Base-by-base conservation (phyloP, 495 filamentous ascomycete species). In the Aspergillus mulundensis region DNA sequence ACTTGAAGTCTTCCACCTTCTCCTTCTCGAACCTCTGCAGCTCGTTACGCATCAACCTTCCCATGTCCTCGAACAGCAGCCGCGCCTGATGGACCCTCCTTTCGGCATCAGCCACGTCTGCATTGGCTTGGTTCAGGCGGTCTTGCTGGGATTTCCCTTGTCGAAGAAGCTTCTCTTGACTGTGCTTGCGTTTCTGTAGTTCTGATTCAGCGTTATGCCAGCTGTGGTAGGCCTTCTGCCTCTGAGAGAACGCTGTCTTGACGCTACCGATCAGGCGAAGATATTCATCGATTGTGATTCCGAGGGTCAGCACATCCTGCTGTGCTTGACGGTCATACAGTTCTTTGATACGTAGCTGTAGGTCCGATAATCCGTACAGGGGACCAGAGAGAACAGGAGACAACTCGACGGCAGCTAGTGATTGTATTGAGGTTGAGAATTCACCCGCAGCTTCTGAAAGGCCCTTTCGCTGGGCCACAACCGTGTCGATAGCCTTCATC, bases 1-100 rank as follows among this genome's bases (percentile, higher is more conserved):
- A 92, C 77, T 97, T 98, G 73, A 98, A 98, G 69, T 98, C 94
- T 68, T 98, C 94, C 7, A 98, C 94, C 77, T 98, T 98, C 75
- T 98, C 94, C 62, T 83, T 83, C 76, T 97, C 94, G 63, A 98
- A 98, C 24, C 91, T 79, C 58, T 97, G 94, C 56, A 98, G 77
- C 70, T 98, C 94, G 25, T 77, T 75, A 38, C 90, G 81, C 91
- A 98, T 93, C 67, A 96, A 75, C 23, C 90, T 81, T 12, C 94
- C 94, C 94, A 98, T 97, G 67, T 98, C 95, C 58, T 98, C 94
- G 68, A 98, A 98, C 52, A 96, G 70, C 54, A 98, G 67, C 47
- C 91, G 78, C 1, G 90, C 86, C 64, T 94, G 89, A 69, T 98
- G 90, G n/a, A 95, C 88, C 67, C 88, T 92, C 56, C 89, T 79